Conservation (phyloP, 805 yeast genomes). For the Suhomyces emberorum region DNA sequence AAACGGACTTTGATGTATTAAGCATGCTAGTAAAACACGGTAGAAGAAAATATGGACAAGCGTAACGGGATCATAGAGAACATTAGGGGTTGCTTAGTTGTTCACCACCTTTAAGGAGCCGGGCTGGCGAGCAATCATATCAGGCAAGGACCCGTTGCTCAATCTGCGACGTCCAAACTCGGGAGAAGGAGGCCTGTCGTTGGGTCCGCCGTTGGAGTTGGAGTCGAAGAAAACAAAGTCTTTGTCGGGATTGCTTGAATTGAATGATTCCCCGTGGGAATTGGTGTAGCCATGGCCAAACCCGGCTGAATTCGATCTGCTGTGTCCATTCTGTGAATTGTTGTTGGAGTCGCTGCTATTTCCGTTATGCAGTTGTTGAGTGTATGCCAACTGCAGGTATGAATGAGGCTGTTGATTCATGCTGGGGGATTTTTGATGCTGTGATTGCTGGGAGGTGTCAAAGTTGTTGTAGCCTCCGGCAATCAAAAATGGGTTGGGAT, state of each 20-base stretch:
- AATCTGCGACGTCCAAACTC: conserved; percentile 47
- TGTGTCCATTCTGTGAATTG: conserved; percentile 8
- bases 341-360: conserved; percentile 7
- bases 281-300: conserved; percentile 3
- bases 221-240: conserved; percentile 10
- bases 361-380: conserved; percentile 1
- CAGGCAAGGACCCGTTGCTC: conserved; percentile 55
- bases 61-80: neutral
- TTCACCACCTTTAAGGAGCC: conserved; percentile 54
- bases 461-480: conserved; percentile 18
- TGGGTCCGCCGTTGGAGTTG: neutral
- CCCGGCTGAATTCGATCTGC: conserved; percentile 10
- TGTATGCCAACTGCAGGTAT: conserved; percentile 10
- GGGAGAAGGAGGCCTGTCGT: conserved; percentile 11
- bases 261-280: conserved; percentile 6
- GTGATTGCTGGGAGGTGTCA: conserved; percentile 9
- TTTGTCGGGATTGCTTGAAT: conserved; percentile 7
- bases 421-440: neutral
- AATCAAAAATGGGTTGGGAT: conserved; percentile 23
- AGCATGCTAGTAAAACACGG: conserved; percentile 4
- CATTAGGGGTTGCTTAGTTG: conserved; percentile 8
- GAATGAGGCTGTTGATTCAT: conserved; percentile 8
- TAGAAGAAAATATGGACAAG: neutral
- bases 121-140: conserved; percentile 41
- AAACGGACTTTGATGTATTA: too few species aligned